Evolutionary conservation across 371 early-diverging fungal genomes (phyloP), one percentile per base, ranked within the genome.

Genomic region (Apophysomyces ossiformis): DNA sequence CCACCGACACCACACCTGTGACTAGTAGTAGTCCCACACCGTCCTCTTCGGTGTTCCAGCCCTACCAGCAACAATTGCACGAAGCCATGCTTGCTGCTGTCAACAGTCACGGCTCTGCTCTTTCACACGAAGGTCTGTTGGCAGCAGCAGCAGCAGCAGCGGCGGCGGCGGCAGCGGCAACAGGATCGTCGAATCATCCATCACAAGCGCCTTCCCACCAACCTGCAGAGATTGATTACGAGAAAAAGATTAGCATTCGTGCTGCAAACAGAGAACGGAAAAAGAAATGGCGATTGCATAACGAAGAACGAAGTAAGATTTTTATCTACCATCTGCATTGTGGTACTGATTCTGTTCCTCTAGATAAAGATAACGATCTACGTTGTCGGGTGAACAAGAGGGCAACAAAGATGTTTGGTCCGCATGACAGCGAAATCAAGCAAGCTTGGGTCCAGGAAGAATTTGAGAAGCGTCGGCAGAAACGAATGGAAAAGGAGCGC

Each of bases 221-320:
- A 21, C 1, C 54, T 5, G 11, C 21, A 16, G 54, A 50, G 21
- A 50, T 50, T 26, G 54, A 50, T 50, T 50, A 50, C 21, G 54
- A 50, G 54, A 50, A 50, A 50, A 50, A 50, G 21, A n/a, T 50
- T 1, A 50, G 9, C 45, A 47, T 87, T 73, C 79, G 86, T 15
- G 79, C 73, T 37, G 87, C 88, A 73, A 88, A 88, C 79, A 76
- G 89, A 12, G 87, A 87, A 68, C 79, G 89, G 60, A 88, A 88
- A 72, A 87, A 86, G 76, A 72, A 85, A 41, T 88, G 89, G 89
- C 81, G 89, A 58, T 79, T 86, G 64, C 74, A 79, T 44, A 88
- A 88, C 70, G 86, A 85, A 68, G 87, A 88, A 45, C 73, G 87
- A 71, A 88, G 81, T 83, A 83, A 82, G 75, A 73, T 5, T 56